Base-by-base conservation (phyloP, 768 basidiomycete species). In the Russula sp. region DNA sequence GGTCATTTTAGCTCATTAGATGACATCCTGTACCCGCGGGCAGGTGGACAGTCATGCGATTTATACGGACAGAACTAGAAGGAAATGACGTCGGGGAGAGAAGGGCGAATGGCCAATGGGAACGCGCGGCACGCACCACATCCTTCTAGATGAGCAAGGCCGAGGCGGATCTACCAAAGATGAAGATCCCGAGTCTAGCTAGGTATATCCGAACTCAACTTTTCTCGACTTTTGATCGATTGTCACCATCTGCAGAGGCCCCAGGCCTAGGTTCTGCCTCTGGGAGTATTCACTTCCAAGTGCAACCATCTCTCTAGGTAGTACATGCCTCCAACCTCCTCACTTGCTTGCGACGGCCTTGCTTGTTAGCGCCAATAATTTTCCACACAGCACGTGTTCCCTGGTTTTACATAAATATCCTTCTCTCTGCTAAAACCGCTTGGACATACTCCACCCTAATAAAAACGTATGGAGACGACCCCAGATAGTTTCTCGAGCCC, bases 401-500 rank as follows among this genome's bases (percentile, higher is more conserved):
- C 20, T 22, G 51, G 56, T 37, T 31, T 14, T 31, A 22, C 16
- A n/a, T 49, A 31, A 48, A 27, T 27, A 31, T 39, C 42, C 42
- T 9, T 51, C 32, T 13, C 32, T 35, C 8, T 10, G 42, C 10
- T 13, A 18, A 48, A 22, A 42, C n/a, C 22, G 3, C 37, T 56
- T 47, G 13, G 45, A 2, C 20, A 2, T 27, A 18, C 22, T 13
- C 10, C 50, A 39, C 32, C n/a, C 18, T 44, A 22, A 13, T 18
- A 5, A 6, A 40, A n/a, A 20, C 34, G 31, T 10, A 68, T 68
- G 67, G 62, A 52, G 22, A 42, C 57, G 14, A 40, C 16, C n/a
- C 27, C 32, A 32, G 59, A 55, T 18, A 27, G 27, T 35, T 18
- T 22, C 2, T 14, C 49, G 22, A 51, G 27, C 55, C 88, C 89